Evolutionary conservation across 208 protist genomes (phyloP).

Genomic region (Wallacemonas sp.): DNA sequence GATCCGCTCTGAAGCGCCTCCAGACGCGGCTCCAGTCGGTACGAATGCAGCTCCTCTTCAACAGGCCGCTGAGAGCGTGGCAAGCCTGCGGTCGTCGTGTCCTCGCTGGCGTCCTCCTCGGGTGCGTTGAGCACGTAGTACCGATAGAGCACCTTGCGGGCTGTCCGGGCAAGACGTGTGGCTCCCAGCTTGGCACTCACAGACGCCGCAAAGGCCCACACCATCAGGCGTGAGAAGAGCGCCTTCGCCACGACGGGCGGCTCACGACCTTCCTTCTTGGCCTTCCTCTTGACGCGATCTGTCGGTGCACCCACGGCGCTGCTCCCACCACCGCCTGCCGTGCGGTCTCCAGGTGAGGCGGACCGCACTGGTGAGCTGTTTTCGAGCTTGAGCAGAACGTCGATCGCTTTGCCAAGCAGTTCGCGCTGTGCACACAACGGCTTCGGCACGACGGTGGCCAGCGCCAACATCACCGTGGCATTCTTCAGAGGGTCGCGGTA

Average conservation of each 20-base stretch:
- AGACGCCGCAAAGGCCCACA: slow-evolving; percentile 62
- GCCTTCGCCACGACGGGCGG: neutral
- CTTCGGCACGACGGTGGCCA: slow-evolving; percentile 53
- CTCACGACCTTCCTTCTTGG: neutral
- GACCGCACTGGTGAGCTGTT: neutral
- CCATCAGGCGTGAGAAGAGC: slow-evolving; percentile 32
- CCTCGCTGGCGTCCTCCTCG: neutral
- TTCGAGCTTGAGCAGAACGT: slow-evolving; percentile 30
- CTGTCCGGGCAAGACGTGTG: slow-evolving; percentile 28
- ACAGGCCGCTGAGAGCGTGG: neutral
- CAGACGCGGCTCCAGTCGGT: slow-evolving; percentile 15
- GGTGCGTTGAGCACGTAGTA: slow-evolving; percentile 21
- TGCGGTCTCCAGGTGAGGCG: slow-evolving; percentile 7
- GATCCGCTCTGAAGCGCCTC: slow-evolving; percentile 18
- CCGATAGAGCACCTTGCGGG: slow-evolving; percentile 33
- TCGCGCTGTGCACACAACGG: slow-evolving; percentile 37
- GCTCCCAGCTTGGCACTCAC: slow-evolving; percentile 40
- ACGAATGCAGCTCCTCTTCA: slow-evolving; percentile 13
- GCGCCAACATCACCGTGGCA: slow-evolving; percentile 47
- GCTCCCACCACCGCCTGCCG: neutral
- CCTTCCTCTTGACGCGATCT: neutral
- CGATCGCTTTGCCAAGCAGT: slow-evolving; percentile 42
- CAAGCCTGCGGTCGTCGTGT: neutral
- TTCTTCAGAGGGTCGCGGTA: slow-evolving; percentile 27
- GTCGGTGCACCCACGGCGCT: neutral